Base-by-base conservation (phyloP, 805 yeast genomes). In the Metschnikowia reukaufii region DNA sequence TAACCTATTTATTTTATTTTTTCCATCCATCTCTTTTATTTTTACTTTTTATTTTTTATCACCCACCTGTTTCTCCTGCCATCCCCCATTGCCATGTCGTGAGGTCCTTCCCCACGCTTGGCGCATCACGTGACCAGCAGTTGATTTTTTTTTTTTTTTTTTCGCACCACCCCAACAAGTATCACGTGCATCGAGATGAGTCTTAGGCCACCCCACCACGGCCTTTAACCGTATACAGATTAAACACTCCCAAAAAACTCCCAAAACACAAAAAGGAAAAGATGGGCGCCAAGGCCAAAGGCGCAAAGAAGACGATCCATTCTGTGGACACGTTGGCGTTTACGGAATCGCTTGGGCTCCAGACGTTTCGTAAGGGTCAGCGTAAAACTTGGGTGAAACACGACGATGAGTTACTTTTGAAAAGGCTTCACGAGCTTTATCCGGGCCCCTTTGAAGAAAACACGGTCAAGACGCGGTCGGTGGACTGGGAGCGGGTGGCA, bases 331-430 rank as follows among this genome's bases (percentile, higher is more conserved):
- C 81, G 36, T 57, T 79, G 39, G 76, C 81, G 4, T 75, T 86
- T 27, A 83, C 92, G 4, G 86, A 84, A 58, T 78, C 86, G 2
- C 64, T 86, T 7, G 94, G 94, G 5, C 84, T 82, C 59, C 86
- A 84, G 55, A 86, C 90, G 1, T 83, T 82, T 59, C 66, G 92
- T 33, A 72, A 84, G 44, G 79, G 70, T 19, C 70, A 80, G 4
- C 68, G 92, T 45, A 77, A 79, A 46, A 78, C 86, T 10, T 90
- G 97, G 97, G 73, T 83, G 3, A 75, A 78, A 41, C 83, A 81
- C 29, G 96, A 91, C 53, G 97, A 90, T 64, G 70, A 69, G 25
- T 58, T 47, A 42, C 42, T 90, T 41, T 67, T 73, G 39, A 55
- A 62, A 9, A 57, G 76, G 1, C 73, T 84, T 2, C 56, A 73